Base-by-base conservation (phyloP, 345 rosid genomes). In the Sapria himalayana region DNA sequence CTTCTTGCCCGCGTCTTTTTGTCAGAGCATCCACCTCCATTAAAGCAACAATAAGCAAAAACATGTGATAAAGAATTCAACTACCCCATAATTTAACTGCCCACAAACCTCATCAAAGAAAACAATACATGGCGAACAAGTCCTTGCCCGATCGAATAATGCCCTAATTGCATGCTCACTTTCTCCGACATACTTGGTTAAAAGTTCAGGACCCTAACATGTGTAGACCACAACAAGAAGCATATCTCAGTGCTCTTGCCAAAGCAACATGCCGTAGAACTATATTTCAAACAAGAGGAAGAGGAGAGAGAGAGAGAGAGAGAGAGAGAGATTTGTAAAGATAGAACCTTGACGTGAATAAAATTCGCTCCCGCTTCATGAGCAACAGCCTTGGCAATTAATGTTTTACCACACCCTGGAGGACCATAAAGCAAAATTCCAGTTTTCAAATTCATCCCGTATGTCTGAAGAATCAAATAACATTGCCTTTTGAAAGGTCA, bases 381-480 rank as follows among this genome's bases (percentile, higher is more conserved):
- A 25, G 98, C 98, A 25, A 70, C 91, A 40, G 98, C 98, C 70
- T 82, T 82, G 45, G 98, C 98, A 46, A 89, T 80, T 57, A 89
- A 71, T 22, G 95, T 89, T 66, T 89, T 89, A 7, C 98, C 98
- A 55, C 98, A 89, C 15, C 98, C 98, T 13, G 95, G 98, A 20
- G 98, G 95, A 31, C 98, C 98, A 55, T 72, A 89, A 34, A 82
- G 93, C 72, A 89, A 64, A 68, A 82, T 79, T 40, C 98, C 93
- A 0, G 85, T 74, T 73, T 76, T 91, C 46, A 71, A 57, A 54
- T 64, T 67, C 48, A 73, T 63, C 34, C 93, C 84, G 52, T 76
- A 77, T 48, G 65, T 76, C 98, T 89, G 59, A 43, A 41, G 36
- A 55, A 45, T 54, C 11, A 31, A 50, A 29, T 43, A 29, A 4